Conservation (phyloP, 2,329 filamentous ascomycete genomes). For the Dactylellina drechsleri region DNA sequence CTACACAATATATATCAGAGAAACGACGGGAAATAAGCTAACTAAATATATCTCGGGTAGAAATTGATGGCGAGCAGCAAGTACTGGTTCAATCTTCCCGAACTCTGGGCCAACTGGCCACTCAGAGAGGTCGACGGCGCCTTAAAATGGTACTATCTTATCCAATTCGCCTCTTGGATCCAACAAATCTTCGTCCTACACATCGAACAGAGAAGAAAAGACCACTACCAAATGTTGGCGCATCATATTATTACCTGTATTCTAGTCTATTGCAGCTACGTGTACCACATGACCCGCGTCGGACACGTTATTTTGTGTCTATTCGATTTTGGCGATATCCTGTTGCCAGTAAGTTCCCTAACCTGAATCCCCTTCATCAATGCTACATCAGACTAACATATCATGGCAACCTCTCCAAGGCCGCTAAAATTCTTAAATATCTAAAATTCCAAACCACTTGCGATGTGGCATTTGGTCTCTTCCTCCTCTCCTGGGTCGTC, state of each 20-base stretch:
- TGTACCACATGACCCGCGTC: conserved; percentile 85
- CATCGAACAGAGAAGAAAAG: conserved; percentile 92
- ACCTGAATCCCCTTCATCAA: conserved; percentile 10
- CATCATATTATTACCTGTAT: conserved; percentile 91
- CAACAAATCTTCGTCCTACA: conserved; percentile 95
- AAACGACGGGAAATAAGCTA: conserved; percentile 53
- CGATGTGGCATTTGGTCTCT: conserved; percentile 84
- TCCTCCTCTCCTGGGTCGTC: conserved; percentile 85
- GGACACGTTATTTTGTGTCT: conserved; percentile 88
- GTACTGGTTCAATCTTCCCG: conserved; percentile 79
- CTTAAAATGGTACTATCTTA: conserved; percentile 88
- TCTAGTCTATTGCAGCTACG: conserved; percentile 83
- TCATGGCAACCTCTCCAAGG: conserved; percentile 64
- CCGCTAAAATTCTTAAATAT: conserved; percentile 94
- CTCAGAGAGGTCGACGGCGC: conserved; percentile 76
- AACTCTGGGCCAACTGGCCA: conserved; percentile 88
- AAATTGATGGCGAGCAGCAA: conserved; percentile 81
- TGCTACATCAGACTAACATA: not conserved
- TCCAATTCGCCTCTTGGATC: conserved; percentile 90
- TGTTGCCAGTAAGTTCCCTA: conserved; percentile 76
- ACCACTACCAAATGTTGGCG: conserved; percentile 93
- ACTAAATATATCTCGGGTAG: conserved; percentile 63
- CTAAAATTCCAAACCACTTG: conserved; percentile 78
- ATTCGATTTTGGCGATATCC: conserved; percentile 92
- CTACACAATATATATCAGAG: not conserved